Percentiles rank a stretch among this genome's conserved stretches.
These are phyloP conservation scores for Xylariaceae sp. DNA, from an alignment of 2,329 filamentous ascomycete species.

Conservation along the genomic window DNA sequence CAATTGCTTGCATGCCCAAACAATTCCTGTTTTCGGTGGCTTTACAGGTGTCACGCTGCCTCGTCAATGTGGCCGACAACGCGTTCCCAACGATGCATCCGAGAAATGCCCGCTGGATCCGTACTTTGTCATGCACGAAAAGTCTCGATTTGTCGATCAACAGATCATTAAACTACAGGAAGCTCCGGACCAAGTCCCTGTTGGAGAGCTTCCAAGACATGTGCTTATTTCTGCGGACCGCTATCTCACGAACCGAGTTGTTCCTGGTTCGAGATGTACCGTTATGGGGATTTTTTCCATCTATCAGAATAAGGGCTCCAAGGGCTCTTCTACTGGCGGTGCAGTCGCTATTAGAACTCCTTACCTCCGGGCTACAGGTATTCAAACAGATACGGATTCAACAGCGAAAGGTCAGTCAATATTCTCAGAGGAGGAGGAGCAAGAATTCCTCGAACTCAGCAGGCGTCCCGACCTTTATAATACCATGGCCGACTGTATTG, in stretches of 20 bases:
- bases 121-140: constrained; percentile 93
- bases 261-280: constrained; percentile 90
- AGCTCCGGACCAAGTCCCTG: constrained; percentile 93
- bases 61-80: constrained; percentile 64
- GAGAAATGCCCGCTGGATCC: constrained; percentile 87
- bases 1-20: constrained; percentile 70
- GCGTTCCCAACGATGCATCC: constrained; percentile 60
- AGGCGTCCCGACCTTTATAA: constrained; percentile 88
- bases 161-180: constrained; percentile 98
- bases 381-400: constrained; percentile 85
- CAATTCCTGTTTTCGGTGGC: constrained; percentile 72
- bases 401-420: constrained; percentile 78
- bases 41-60: constrained; percentile 86
- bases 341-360: constrained; percentile 95
- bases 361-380: constrained; percentile 87
- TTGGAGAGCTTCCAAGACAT: constrained; percentile 90
- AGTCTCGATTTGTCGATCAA: constrained; percentile 91
- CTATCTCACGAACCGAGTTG: constrained; percentile 91
- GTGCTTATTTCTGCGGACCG: constrained; percentile 95
- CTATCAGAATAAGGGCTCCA: constrained; percentile 87
- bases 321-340: constrained; percentile 66
- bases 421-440: constrained; percentile 94
- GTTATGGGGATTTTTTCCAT: constrained; percentile 98
- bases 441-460: constrained; percentile 91
- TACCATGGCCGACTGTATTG: constrained; percentile 85